A percentile compares a stretch with the other conserved stretches of the same genome.
These are phyloP conservation scores for Gnomoniopsis smithogilvyi DNA, from an alignment of 2,329 filamentous ascomycete species.

Conservation along the genomic window DNA sequence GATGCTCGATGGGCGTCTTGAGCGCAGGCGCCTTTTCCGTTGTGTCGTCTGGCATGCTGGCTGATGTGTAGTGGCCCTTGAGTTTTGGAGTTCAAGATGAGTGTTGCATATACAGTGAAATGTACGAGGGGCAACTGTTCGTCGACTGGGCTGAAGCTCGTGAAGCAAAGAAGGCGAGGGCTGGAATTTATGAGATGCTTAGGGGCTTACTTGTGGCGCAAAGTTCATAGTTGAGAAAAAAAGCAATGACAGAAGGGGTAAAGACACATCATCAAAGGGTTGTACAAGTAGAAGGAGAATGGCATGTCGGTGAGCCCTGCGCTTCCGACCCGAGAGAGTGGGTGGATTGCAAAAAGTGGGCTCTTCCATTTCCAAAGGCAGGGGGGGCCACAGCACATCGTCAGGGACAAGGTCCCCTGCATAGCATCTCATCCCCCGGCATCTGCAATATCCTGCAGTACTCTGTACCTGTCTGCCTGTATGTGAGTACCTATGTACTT, in stretches of 20 bases:
- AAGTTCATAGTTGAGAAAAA: background rate
- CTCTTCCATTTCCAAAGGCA: background rate
- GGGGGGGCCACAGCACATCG: background rate
- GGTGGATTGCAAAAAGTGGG: background rate
- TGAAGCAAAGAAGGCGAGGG: background rate
- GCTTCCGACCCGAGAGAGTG: background rate
- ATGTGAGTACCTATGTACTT: too few relatives aligned
- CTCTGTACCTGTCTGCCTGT: too few relatives aligned
- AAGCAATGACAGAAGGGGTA: background rate
- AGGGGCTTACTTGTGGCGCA: background rate
- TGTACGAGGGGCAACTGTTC: too few relatives aligned
- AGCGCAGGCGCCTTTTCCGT: slow-evolving; percentile 19
- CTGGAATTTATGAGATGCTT: background rate
- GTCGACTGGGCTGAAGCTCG: too few relatives aligned
- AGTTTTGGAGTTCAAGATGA: background rate
- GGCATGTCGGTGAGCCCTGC: background rate
- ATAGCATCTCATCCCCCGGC: background rate
- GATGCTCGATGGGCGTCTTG: slow-evolving; percentile 56
- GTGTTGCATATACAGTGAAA: too few relatives aligned
- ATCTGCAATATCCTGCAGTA: too few relatives aligned
- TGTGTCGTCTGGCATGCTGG: background rate
- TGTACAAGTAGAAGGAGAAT: background rate
- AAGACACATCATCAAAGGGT: background rate
- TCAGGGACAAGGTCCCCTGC: background rate
- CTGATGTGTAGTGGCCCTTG: background rate